Base-by-base conservation (phyloP, 2,329 filamentous ascomycete genomes). In the Xylariaceae sp. region DNA sequence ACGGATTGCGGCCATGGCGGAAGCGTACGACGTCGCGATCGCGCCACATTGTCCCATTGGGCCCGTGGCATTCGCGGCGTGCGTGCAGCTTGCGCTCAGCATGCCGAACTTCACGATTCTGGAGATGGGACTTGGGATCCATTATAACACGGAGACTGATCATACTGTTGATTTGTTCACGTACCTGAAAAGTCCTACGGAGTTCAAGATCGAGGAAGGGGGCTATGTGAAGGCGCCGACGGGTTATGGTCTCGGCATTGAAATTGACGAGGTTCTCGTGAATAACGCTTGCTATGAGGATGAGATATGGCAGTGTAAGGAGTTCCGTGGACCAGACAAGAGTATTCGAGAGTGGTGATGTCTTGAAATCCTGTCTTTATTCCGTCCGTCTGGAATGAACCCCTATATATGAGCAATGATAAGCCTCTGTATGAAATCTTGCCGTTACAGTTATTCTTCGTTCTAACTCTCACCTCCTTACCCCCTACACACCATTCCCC, bases 61-160 rank as follows among this genome's bases (percentile, higher is more conserved):
- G 0, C 88, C 88, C 0, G 87, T 92, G 53, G 87, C 88, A 0
- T 75, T 91, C 13, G 88, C 88, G 0, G 88, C 88, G 0, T 85
- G 81, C 57, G 77, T 90, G 47, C 88, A 91, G 63, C 82, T 91
- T 1, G 85, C 84, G 23, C 77, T 82, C 17, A 76, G 74, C 8
- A 83, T 76, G 17, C 80, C 79, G 17, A 91, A 88, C 71, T 90
- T 88, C 69, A 82, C 81, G 0, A 91, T 92, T 37, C 85, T 89
- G 68, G 88, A 92, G 72, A 91, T 91, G 89, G 87, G 85, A 56
- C 68, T 91, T 35, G 89, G 88, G 0, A 92, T 92, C 66, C 89
- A 92, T 70, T 92, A 92, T 69, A 92, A 92, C 65, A 81, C 79
- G 0, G 85, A 65, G 18, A 82, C 1, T 79, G 83, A 1, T 78